phyloP scores from a whole-genome alignment of 208 protist species.

The Angomonas deanei region DNA sequence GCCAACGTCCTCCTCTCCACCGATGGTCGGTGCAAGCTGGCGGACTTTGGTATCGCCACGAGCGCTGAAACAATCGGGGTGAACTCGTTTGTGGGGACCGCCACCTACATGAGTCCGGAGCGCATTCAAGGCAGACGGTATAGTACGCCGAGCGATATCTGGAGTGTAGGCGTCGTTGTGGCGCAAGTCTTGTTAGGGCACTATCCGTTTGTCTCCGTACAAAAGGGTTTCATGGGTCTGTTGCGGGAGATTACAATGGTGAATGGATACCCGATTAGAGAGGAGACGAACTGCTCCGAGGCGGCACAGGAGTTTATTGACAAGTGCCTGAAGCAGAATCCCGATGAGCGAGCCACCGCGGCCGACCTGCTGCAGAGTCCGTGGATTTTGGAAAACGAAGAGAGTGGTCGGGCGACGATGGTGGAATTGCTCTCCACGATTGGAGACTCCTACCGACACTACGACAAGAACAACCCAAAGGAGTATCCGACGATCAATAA shows the following conservation, averaged over 20 bases:
- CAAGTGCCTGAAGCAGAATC: conserved; percentile 54
- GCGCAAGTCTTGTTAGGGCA: conserved; percentile 62
- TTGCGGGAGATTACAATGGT: conserved; percentile 62
- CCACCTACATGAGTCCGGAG: conserved; percentile 87
- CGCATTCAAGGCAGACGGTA: conserved; percentile 71
- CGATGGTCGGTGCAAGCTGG: conserved; percentile 67
- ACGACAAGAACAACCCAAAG: conserved; percentile 17
- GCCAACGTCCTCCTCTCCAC: conserved; percentile 83
- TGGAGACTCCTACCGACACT: conserved; percentile 37
- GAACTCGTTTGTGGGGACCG: conserved; percentile 84
- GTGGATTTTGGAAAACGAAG: conserved; percentile 74
- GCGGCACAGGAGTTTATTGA: conserved; percentile 69
- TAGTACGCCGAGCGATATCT: conserved; percentile 82
- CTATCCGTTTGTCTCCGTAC: conserved; percentile 56
- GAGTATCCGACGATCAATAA: conserved; percentile 1
- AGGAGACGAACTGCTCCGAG: conserved; percentile 40
- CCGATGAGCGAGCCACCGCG: conserved; percentile 50
- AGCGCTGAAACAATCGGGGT: conserved; percentile 80
- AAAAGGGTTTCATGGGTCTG: conserved; percentile 77
- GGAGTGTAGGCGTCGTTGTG: conserved; percentile 80
- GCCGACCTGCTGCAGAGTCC: conserved; percentile 50
- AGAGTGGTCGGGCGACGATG: conserved; percentile 40
- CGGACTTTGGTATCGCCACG: conserved; percentile 83
- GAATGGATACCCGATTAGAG: conserved; percentile 41
- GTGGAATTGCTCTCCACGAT: conserved; percentile 40